These are phyloP conservation scores for Ophiocordyceps camponoti-floridani DNA, from an alignment of 2,329 filamentous ascomycete species.

Conservation along the genomic window DNA sequence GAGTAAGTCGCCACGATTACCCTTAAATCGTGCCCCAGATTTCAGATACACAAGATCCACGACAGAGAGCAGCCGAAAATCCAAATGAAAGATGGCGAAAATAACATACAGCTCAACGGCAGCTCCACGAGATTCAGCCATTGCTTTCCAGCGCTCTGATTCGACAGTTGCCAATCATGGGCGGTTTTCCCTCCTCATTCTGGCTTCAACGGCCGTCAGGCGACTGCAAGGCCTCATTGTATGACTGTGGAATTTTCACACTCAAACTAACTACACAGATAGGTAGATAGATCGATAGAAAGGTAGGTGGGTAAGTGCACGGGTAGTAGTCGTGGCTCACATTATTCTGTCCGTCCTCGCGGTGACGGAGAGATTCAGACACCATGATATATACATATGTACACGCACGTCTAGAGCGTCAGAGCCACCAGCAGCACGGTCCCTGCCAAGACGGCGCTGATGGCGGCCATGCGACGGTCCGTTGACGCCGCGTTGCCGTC, in stretches of 20 bases:
- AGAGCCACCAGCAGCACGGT: constrained; percentile 4
- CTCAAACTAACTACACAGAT: too few species aligned
- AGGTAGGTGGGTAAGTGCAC: not conserved
- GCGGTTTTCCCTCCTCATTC: too few species aligned
- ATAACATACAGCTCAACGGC: not conserved
- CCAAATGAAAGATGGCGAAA: constrained; percentile 1
- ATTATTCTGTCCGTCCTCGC: not conserved
- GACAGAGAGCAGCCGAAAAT: constrained; percentile 3
- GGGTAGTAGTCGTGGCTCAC: not conserved
- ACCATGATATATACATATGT: not conserved
- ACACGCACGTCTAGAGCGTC: constrained; percentile 4
- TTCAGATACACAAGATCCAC: constrained; percentile 22
- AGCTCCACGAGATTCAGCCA: too few species aligned
- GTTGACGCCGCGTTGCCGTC: constrained; percentile 2
- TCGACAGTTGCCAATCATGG: too few species aligned
- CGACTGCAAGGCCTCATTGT: too few species aligned
- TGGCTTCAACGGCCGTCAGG: too few species aligned
- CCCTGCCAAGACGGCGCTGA: constrained; percentile 4
- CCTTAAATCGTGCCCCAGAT: constrained; percentile 22
- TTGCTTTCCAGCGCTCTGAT: too few species aligned
- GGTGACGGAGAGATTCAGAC: not conserved
- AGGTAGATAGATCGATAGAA: too few species aligned
- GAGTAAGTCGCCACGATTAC: constrained; percentile 17
- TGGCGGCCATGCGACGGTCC: constrained; percentile 4
- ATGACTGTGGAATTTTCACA: too few species aligned